Conservation (phyloP, 805 yeast species). For the Vanderwaltozyma yarrowii region DNA sequence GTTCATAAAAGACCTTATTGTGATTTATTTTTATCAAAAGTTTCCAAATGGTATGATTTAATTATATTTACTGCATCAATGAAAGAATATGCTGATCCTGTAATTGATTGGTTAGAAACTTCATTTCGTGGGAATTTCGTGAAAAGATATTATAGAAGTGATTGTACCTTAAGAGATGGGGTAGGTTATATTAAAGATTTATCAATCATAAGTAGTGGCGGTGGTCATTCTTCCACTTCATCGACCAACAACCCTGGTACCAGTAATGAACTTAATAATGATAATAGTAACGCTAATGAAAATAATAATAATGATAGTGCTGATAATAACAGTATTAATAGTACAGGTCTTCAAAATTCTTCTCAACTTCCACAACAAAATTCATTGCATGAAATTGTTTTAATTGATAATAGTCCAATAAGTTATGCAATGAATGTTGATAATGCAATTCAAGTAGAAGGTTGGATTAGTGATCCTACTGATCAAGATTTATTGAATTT, state of each 20-base stretch:
- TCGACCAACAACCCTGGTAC: neutral
- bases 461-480: constrained; percentile 96
- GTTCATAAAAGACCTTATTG: constrained; percentile 91
- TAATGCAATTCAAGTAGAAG: constrained; percentile 89
- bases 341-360: constrained; percentile 24
- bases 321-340: constrained; percentile 15
- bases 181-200: constrained; percentile 82
- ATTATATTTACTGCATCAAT: constrained; percentile 93
- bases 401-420: constrained; percentile 88
- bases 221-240: no score
- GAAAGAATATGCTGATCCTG: constrained; percentile 93
- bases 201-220: constrained; percentile 4
- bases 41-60: constrained; percentile 77
- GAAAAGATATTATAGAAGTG: constrained; percentile 63
- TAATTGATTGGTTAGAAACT: constrained; percentile 80
- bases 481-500: constrained; percentile 76
- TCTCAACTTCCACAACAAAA: neutral
- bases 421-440: constrained; percentile 75
- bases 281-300: constrained; percentile 10
- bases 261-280: constrained; percentile 2
- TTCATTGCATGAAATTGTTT: constrained; percentile 42
- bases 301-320: constrained; percentile 10
- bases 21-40: constrained; percentile 69
- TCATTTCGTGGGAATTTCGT: constrained; percentile 40
- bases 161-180: constrained; percentile 68